phyloP scores from a whole-genome alignment of 163 green algal genomes.

The Chloromonas sp. region DNA sequence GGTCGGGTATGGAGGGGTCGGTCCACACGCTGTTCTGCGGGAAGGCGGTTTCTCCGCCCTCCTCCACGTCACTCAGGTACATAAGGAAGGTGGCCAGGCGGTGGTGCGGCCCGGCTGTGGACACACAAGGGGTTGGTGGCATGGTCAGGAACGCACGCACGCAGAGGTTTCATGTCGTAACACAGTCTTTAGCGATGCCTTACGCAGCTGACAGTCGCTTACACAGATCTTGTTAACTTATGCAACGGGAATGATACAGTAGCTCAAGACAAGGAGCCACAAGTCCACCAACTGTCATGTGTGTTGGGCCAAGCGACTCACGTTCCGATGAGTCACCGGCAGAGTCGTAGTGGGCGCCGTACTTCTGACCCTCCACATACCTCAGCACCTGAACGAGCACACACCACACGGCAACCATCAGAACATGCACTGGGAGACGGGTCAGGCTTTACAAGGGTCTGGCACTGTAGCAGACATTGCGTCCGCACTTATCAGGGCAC shows the following conservation, averaged over 20 bases:
- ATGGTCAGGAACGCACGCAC: not conserved
- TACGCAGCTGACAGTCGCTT: not conserved
- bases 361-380: slow-evolving; percentile 38
- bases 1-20: slow-evolving; percentile 22
- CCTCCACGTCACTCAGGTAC: slow-evolving; percentile 55
- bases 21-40: slow-evolving; percentile 50
- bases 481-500: too few relatives aligned
- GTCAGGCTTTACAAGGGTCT: too few relatives aligned
- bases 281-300: not conserved
- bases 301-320: slow-evolving; percentile 14
- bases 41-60: slow-evolving; percentile 62
- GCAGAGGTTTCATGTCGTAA: not conserved
- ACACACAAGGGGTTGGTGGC: not conserved
- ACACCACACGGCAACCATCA: not conserved
- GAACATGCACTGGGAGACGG: too few relatives aligned
- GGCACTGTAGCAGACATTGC: too few relatives aligned
- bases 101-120: slow-evolving; percentile 28
- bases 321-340: slow-evolving; percentile 35
- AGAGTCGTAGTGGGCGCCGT: slow-evolving; percentile 66
- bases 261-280: too few relatives aligned
- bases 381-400: slow-evolving; percentile 25
- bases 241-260: not conserved
- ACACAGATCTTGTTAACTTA: not conserved
- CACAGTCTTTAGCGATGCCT: not conserved
- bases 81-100: slow-evolving; percentile 67